These are phyloP conservation scores for Naegleria lovaniensis DNA, from an alignment of 208 protist genomes.

Conservation along the genomic window DNA sequence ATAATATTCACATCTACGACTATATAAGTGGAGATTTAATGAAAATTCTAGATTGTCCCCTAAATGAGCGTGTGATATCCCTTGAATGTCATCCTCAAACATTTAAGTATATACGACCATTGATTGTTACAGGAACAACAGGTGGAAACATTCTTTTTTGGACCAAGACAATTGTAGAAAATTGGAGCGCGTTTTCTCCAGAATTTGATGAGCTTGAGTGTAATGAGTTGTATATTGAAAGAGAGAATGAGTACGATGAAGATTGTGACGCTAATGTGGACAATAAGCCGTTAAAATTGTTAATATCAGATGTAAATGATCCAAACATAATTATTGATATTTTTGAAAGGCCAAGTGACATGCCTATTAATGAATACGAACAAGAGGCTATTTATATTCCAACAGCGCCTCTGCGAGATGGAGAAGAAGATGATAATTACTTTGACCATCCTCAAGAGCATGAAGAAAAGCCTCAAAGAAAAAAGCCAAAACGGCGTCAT, in stretches of 20 bases:
- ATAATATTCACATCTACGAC: neutral
- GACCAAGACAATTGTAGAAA: neutral
- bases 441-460: too few species aligned
- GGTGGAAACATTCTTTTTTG: neutral
- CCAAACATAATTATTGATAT: too few species aligned
- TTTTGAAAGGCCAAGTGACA: too few species aligned
- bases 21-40: neutral
- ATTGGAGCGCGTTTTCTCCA: conserved; percentile 24
- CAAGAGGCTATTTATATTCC: too few species aligned
- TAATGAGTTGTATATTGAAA: conserved; percentile 26
- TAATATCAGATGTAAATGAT: too few species aligned
- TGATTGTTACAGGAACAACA: neutral
- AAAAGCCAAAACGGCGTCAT: too few species aligned
- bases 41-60: neutral
- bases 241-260: conserved; percentile 22
- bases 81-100: neutral
- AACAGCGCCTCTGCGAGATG: too few species aligned
- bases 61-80: neutral
- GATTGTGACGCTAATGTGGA: neutral
- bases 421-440: too few species aligned
- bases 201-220: conserved; percentile 19
- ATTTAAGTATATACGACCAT: neutral
- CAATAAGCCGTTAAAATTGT: too few species aligned
- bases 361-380: too few species aligned
- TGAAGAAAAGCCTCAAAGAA: too few species aligned